These are phyloP conservation scores for Calonectria pseudoreteaudii DNA, from an alignment of 2,329 filamentous ascomycete species.

Conservation along the genomic window DNA sequence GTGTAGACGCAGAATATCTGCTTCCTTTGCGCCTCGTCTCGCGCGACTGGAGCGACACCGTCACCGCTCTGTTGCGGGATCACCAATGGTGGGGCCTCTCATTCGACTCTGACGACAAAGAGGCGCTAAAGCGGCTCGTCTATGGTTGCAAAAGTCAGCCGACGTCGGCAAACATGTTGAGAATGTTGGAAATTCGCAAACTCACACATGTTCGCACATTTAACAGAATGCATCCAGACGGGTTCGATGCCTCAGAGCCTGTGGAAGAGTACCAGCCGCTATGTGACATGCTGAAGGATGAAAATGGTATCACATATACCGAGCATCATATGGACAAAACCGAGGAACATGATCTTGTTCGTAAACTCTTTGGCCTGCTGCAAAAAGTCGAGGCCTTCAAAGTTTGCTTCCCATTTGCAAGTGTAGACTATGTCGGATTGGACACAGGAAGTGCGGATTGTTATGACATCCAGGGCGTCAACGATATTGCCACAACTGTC, in stretches of 20 bases:
- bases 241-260: neutral
- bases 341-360: neutral
- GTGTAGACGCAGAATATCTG: neutral
- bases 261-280: neutral
- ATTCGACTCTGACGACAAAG: neutral
- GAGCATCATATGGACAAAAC: neutral
- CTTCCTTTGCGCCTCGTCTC: neutral
- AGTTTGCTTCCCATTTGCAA: neutral
- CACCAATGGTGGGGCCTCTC: neutral
- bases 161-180: neutral
- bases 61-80: neutral
- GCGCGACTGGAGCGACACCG: neutral
- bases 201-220: neutral
- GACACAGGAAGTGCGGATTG: neutral
- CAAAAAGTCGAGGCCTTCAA: neutral
- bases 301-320: accelerated
- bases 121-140: neutral
- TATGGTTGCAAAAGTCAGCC: neutral
- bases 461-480: neutral
- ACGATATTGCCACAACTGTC: neutral
- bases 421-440: neutral
- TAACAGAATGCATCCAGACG: neutral
- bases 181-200: neutral
- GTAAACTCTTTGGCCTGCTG: neutral
- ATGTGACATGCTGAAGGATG: neutral